These are phyloP conservation scores for Russula sp. DNA, from an alignment of 768 basidiomycete species.

Conservation along the genomic window DNA sequence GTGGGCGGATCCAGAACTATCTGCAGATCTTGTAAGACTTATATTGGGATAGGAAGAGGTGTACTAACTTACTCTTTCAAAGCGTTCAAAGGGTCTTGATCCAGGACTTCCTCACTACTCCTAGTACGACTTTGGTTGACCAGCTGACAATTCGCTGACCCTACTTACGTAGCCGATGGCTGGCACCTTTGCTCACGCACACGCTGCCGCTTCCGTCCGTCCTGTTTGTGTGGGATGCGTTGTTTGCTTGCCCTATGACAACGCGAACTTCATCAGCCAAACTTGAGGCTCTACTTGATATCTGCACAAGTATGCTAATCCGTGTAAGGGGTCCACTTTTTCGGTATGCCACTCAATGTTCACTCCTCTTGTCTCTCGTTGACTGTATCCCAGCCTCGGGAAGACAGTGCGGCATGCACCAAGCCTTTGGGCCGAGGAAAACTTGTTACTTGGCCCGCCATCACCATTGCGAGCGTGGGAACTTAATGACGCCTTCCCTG, in stretches of 20 bases:
- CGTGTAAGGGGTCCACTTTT: constrained; percentile 53
- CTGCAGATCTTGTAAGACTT: constrained; percentile 53
- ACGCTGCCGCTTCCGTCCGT: constrained; percentile 64
- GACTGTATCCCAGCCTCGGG: constrained; percentile 46
- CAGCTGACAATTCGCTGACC: not conserved
- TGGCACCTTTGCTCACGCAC: constrained; percentile 67
- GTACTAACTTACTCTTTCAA: constrained; percentile 16
- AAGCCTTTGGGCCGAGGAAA: constrained; percentile 56
- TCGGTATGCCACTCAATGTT: constrained; percentile 41
- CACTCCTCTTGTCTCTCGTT: constrained; percentile 10
- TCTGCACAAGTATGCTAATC: constrained; percentile 68
- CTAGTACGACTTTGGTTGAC: constrained; percentile 49
- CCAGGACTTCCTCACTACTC: constrained; percentile 76
- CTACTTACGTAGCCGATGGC: constrained; percentile 57
- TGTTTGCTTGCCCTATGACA: constrained; percentile 59
- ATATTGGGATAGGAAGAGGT: not conserved
- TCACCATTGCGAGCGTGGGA: constrained; percentile 50
- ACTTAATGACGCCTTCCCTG: constrained; percentile 61
- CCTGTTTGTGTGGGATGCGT: constrained; percentile 64
- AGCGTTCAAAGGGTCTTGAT: constrained; percentile 66
- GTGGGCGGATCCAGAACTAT: constrained; percentile 64
- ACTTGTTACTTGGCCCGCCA: constrained; percentile 38
- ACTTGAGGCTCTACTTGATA: constrained; percentile 64
- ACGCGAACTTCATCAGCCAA: constrained; percentile 55
- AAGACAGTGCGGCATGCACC: constrained; percentile 44